Evolutionary conservation across 1,284 basidiomycete species (phyloP).

Genomic region (Microbotryum scabiosae): DNA sequence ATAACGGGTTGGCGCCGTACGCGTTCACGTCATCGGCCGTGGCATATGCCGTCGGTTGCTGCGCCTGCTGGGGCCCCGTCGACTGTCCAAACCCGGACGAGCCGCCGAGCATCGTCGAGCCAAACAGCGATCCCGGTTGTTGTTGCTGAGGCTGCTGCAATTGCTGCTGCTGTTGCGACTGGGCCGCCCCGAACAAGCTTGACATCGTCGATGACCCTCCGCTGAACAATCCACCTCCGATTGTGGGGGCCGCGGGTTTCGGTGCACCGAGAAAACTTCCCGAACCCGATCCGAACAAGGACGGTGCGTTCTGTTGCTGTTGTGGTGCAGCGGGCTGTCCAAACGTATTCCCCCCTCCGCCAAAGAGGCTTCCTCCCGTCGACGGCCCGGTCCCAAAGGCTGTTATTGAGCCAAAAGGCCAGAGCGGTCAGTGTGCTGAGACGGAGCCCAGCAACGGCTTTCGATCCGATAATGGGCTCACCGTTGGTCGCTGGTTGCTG

Average conservation of each 20-base stretch:
- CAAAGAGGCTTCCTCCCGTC: slow-evolving; percentile 39
- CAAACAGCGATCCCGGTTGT: slow-evolving; percentile 19
- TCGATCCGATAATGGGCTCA: slow-evolving; percentile 4
- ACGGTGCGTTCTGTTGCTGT: too few relatives aligned
- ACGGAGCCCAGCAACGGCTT: background rate
- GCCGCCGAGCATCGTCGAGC: slow-evolving; percentile 19
- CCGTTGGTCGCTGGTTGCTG: slow-evolving; percentile 17
- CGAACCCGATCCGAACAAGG: too few relatives aligned
- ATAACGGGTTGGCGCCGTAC: slow-evolving; percentile 65
- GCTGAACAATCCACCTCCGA: slow-evolving; percentile 34
- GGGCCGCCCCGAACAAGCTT: slow-evolving; percentile 29
- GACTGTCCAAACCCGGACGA: slow-evolving; percentile 21
- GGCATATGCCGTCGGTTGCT: slow-evolving; percentile 49
- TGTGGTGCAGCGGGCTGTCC: slow-evolving; percentile 35
- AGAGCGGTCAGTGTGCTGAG: background rate
- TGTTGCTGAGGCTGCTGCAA: slow-evolving; percentile 14
- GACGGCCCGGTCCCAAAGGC: slow-evolving; percentile 27
- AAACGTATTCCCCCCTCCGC: slow-evolving; percentile 36
- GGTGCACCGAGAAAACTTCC: slow-evolving; percentile 37
- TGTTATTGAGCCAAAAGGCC: slow-evolving; percentile 8
- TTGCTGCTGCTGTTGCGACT: slow-evolving; percentile 19
- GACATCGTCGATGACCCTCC: slow-evolving; percentile 32
- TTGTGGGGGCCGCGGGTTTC: slow-evolving; percentile 19
- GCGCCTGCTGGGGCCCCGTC: slow-evolving; percentile 32
- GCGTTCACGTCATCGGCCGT: slow-evolving; percentile 82